phyloP scores from a whole-genome alignment of 257 asterid genomes.

The Ligustrum vulgare region DNA sequence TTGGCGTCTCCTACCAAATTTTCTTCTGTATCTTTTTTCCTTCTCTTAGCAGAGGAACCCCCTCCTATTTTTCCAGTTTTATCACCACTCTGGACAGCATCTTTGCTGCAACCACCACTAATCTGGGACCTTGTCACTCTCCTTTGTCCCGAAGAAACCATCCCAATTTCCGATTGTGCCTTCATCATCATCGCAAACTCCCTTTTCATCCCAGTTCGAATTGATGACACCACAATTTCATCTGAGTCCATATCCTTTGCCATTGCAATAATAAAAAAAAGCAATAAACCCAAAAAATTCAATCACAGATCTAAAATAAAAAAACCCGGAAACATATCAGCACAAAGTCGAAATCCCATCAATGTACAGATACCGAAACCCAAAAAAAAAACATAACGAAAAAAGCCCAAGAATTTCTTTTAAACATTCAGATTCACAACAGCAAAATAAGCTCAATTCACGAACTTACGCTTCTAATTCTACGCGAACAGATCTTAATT shows the following conservation, averaged over 20 bases:
- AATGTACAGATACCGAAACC: neutral
- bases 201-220: slow-evolving; percentile 83
- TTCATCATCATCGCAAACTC: slow-evolving; percentile 78
- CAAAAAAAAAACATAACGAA: neutral
- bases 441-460: neutral
- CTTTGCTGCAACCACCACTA: slow-evolving; percentile 28
- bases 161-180: slow-evolving; percentile 59
- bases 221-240: slow-evolving; percentile 56
- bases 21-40: slow-evolving; percentile 36
- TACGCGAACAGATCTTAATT: neutral
- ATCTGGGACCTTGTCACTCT: slow-evolving; percentile 77
- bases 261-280: slow-evolving; percentile 21
- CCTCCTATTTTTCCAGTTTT: slow-evolving; percentile 27
- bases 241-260: slow-evolving; percentile 47
- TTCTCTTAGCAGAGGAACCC: slow-evolving; percentile 33
- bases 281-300: slow-evolving; percentile 15
- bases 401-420: neutral
- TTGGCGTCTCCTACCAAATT: slow-evolving; percentile 25
- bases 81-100: slow-evolving; percentile 18
- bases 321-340: neutral
- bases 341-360: neutral
- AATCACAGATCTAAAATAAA: slow-evolving; percentile 25
- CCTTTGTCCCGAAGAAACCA: slow-evolving; percentile 42
- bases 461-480: neutral
- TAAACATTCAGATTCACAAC: neutral